Percentiles rank a stretch among this genome's conserved stretches.
phyloP scores from a whole-genome alignment of 78 protist genomes.

The Dictyostelium capitatum region DNA sequence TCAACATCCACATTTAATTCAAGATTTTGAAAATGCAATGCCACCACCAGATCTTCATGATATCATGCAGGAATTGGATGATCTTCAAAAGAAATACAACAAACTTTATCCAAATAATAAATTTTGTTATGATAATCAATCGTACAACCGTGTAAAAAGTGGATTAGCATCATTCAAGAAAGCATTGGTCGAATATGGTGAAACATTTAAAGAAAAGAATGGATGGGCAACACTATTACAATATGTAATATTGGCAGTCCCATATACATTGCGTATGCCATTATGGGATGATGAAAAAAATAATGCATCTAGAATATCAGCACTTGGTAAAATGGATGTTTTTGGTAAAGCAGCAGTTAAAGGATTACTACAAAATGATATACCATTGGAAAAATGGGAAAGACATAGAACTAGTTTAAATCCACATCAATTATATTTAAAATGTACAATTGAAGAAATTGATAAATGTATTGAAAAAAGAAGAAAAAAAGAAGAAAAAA shows the following conservation, averaged over 20 bases:
- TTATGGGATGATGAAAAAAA: constrained; percentile 78
- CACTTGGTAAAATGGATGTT: constrained; percentile 59
- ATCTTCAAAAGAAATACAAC: constrained; percentile 60
- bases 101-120: constrained; percentile 74
- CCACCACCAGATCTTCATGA: constrained; percentile 78
- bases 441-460: constrained; percentile 63
- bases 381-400: constrained; percentile 74
- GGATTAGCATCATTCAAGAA: constrained; percentile 64
- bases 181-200: constrained; percentile 62
- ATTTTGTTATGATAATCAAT: constrained; percentile 51
- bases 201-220: constrained; percentile 56
- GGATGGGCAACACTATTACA: constrained; percentile 72
- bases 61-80: constrained; percentile 59
- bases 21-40: constrained; percentile 74
- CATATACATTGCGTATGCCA: constrained; percentile 70
- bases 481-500: constrained; percentile 54
- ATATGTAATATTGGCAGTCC: constrained; percentile 68
- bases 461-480: constrained; percentile 71
- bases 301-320: constrained; percentile 57
- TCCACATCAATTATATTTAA: constrained; percentile 32
- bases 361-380: constrained; percentile 68
- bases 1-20: constrained; percentile 36
- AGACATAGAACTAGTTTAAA: constrained; percentile 25
- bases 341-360: constrained; percentile 73
- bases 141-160: constrained; percentile 68